Conservation (phyloP, 73 alveolate genomes). For the Diophrys sp. region DNA sequence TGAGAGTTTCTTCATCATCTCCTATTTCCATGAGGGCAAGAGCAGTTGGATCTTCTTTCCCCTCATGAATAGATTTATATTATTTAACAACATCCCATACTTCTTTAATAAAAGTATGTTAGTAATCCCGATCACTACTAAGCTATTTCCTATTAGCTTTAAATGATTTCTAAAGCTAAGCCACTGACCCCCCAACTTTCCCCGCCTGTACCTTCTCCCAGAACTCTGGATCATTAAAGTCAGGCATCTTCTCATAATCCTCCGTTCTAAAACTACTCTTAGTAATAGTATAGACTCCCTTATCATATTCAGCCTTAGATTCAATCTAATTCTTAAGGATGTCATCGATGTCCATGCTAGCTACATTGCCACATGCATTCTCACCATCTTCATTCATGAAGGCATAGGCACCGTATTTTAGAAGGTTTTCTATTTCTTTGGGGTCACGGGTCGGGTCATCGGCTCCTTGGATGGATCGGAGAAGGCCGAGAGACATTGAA, state of each 20-base stretch:
- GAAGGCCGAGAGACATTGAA: too few species aligned
- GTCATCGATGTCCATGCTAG: constrained; percentile 80
- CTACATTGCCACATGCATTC: constrained; percentile 37
- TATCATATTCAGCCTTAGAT: constrained; percentile 45
- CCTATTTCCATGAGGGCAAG: too few species aligned
- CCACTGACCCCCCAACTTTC: constrained; percentile 46
- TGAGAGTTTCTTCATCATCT: constrained; percentile 17
- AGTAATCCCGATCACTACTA: constrained; percentile 41
- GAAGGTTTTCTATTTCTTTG: constrained; percentile 81
- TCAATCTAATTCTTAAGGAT: constrained; percentile 60
- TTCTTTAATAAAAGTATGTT: constrained; percentile 30
- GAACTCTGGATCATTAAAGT: constrained; percentile 82
- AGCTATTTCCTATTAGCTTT: constrained; percentile 45
- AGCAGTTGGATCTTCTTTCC: constrained; percentile 2
- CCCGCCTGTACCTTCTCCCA: constrained; percentile 77
- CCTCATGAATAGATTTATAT: background rate
- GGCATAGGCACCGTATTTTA: constrained; percentile 85
- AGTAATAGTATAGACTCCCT: constrained; percentile 66
- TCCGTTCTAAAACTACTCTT: constrained; percentile 70
- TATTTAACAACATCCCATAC: constrained; percentile 5
- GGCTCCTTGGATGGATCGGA: background rate
- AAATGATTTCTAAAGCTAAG: constrained; percentile 61
- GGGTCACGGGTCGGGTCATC: constrained; percentile 55
- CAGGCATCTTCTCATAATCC: constrained; percentile 65
- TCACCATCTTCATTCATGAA: constrained; percentile 54